These are phyloP conservation scores for Beauveria varroae DNA, from an alignment of 2,329 filamentous ascomycete species.

Conservation along the genomic window DNA sequence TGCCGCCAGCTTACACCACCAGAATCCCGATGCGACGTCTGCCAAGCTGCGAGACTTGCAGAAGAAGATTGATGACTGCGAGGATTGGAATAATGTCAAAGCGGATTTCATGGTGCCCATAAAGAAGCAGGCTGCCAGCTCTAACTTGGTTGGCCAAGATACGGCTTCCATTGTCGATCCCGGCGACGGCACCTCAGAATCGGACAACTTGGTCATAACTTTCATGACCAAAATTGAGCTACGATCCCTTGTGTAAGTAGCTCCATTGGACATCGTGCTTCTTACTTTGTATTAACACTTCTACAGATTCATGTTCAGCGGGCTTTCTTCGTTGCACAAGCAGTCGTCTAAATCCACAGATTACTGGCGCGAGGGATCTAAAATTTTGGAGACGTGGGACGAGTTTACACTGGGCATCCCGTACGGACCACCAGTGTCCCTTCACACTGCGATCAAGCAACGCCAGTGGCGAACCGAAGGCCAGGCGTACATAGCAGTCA, in stretches of 20 bases:
- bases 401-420: slow-evolving; percentile 25
- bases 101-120: slow-evolving; percentile 49
- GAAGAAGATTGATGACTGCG: slow-evolving; percentile 49
- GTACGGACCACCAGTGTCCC: slow-evolving; percentile 39
- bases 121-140: slow-evolving; percentile 39
- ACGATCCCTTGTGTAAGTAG: slow-evolving; percentile 35
- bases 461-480: slow-evolving; percentile 59
- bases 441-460: slow-evolving; percentile 50
- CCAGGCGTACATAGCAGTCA: slow-evolving; percentile 61
- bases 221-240: slow-evolving; percentile 55
- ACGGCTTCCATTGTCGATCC: slow-evolving; percentile 46
- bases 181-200: slow-evolving; percentile 35
- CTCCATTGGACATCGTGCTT: not conserved
- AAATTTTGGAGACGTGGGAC: slow-evolving; percentile 40
- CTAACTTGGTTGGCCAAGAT: slow-evolving; percentile 47
- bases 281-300: not conserved
- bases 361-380: slow-evolving; percentile 36
- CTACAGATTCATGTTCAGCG: slow-evolving; percentile 42
- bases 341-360: slow-evolving; percentile 27
- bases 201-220: slow-evolving; percentile 51
- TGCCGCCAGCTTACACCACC: slow-evolving; percentile 59
- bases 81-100: slow-evolving; percentile 40
- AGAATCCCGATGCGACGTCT: slow-evolving; percentile 46
- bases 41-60: slow-evolving; percentile 58
- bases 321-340: slow-evolving; percentile 38